phyloP scores from a whole-genome alignment of 2,329 filamentous ascomycete species.

The Cladorrhinum sp. region DNA sequence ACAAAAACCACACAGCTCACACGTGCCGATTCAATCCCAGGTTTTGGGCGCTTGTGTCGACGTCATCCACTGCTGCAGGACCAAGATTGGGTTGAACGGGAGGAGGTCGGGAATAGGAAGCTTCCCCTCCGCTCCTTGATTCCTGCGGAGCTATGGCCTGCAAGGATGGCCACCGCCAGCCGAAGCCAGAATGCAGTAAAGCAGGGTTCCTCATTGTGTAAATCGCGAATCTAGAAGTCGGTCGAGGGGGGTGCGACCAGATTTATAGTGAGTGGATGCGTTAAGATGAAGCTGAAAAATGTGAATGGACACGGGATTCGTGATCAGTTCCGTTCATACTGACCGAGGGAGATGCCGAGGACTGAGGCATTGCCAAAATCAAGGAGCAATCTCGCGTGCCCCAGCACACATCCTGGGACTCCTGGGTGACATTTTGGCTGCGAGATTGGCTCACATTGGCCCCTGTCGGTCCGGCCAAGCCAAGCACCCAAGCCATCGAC shows the following conservation, averaged over 20 bases:
- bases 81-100: background rate
- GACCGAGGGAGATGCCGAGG: background rate
- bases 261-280: background rate
- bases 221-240: background rate
- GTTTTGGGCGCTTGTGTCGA: background rate
- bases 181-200: background rate
- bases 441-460: conserved; percentile 7
- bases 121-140: background rate
- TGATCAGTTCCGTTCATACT: background rate
- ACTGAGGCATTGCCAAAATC: background rate
- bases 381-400: background rate
- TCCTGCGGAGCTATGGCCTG: background rate
- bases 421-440: background rate
- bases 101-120: background rate
- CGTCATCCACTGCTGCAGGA: background rate
- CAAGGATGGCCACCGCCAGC: background rate
- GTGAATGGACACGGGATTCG: background rate
- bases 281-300: background rate
- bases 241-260: background rate
- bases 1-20: background rate
- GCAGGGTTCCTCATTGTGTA: background rate
- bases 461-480: conserved; percentile 17
- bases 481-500: conserved; percentile 13
- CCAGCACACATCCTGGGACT: background rate
- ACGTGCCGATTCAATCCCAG: background rate